These are phyloP conservation scores for Psilocybe sp. DNA, from an alignment of 768 basidiomycete species.

Conservation along the genomic window DNA sequence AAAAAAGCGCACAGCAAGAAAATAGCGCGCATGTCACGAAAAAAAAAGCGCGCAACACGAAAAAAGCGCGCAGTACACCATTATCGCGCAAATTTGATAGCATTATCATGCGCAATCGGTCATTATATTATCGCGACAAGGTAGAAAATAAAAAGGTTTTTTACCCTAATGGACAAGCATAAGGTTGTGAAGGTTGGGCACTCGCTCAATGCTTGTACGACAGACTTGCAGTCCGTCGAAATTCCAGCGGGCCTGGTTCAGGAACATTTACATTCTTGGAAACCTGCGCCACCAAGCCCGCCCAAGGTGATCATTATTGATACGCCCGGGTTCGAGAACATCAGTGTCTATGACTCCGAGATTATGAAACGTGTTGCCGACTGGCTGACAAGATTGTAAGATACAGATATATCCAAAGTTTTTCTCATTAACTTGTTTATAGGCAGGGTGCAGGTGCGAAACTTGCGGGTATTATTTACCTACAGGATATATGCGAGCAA, in stretches of 20 bases:
- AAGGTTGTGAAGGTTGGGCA: not conserved
- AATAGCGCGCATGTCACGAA: no score
- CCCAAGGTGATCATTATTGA: conserved; percentile 2
- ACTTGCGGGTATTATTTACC: conserved; percentile 3
- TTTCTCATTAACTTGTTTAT: no score
- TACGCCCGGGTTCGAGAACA: conserved; percentile 7
- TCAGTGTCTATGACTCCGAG: not conserved
- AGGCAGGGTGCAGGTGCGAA: not conserved
- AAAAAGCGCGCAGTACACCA: no score
- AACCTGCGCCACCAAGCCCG: not conserved
- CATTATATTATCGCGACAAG: no score
- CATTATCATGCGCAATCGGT: no score
- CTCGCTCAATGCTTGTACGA: conserved; percentile 2
- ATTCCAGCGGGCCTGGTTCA: not conserved
- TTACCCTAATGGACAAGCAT: no score
- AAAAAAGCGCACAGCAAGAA: no score
- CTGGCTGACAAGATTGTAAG: conserved; percentile 4
- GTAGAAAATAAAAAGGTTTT: no score
- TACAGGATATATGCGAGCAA: conserved; percentile 4
- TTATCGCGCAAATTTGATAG: no score
- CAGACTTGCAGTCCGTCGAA: not conserved
- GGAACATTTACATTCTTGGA: not conserved
- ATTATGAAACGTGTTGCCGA: conserved; percentile 1
- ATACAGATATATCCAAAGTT: no score
- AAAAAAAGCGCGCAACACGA: no score